Percentiles rank a stretch among this genome's conserved stretches.
phyloP scores from a whole-genome alignment of 208 protist genomes.

The Crithidia sp. region DNA sequence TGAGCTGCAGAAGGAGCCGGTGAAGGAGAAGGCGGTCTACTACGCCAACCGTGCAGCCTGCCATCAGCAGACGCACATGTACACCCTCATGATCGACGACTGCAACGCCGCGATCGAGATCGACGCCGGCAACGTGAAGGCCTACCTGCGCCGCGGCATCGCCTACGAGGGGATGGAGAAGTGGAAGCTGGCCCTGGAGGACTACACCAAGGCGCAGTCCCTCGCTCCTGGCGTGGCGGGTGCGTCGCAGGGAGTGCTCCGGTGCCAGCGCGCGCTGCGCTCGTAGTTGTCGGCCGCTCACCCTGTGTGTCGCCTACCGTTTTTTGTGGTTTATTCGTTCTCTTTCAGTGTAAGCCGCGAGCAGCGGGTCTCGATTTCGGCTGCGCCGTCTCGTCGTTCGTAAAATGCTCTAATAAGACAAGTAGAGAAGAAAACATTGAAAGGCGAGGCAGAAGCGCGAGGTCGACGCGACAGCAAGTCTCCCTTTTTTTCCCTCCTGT shows the following conservation, averaged over 20 bases:
- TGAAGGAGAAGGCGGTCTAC: slow-evolving; percentile 84
- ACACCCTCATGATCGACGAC: slow-evolving; percentile 85
- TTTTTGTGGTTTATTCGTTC: neutral
- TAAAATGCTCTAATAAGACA: too few species aligned
- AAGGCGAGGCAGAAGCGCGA: too few species aligned
- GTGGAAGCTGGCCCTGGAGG: slow-evolving; percentile 89
- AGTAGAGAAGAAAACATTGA: too few species aligned
- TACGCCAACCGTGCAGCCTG: slow-evolving; percentile 93
- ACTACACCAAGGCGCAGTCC: slow-evolving; percentile 78
- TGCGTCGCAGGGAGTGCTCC: slow-evolving; percentile 79
- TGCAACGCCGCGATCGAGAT: slow-evolving; percentile 84
- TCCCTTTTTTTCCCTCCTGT: too few species aligned
- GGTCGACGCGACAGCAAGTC: too few species aligned
- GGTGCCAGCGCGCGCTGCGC: slow-evolving; percentile 79
- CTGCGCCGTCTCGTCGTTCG: neutral
- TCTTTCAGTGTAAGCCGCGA: neutral
- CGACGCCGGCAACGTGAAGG: slow-evolving; percentile 86
- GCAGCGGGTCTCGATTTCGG: neutral
- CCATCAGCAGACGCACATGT: slow-evolving; percentile 90
- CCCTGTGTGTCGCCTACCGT: neutral
- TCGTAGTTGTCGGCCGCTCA: neutral
- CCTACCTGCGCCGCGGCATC: slow-evolving; percentile 88
- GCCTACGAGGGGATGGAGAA: slow-evolving; percentile 92
- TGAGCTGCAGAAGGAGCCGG: slow-evolving; percentile 68
- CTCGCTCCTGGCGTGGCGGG: slow-evolving; percentile 59